These are phyloP conservation scores for Rhipidocladum racemiflorum DNA, from an alignment of 176 grass and related monocot species.

Conservation along the genomic window DNA sequence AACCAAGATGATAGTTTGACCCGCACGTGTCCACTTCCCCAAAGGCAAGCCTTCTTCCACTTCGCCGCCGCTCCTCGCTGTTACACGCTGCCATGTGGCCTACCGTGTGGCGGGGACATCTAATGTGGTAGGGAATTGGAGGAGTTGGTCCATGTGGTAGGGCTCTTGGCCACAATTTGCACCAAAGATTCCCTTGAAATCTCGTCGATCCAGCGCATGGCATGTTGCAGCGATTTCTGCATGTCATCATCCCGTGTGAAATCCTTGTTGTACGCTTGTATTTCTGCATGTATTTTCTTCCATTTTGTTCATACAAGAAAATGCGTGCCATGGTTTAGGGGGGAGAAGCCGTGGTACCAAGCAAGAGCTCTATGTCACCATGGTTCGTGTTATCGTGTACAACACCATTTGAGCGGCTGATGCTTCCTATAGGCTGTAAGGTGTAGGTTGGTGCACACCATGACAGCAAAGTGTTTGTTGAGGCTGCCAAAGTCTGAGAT, in stretches of 20 bases:
- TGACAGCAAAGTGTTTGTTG: background rate
- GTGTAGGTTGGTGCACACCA: background rate
- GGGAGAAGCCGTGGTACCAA: background rate
- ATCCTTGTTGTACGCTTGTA: background rate
- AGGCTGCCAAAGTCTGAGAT: background rate
- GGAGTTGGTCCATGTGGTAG: conserved; percentile 31
- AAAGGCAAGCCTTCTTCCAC: background rate
- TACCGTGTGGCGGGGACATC: conserved; percentile 3
- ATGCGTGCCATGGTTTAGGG: background rate
- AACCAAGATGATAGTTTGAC: too few species aligned
- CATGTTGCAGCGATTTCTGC: background rate
- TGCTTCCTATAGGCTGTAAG: background rate
- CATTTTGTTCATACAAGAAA: background rate
- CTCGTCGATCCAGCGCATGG: conserved; percentile 18
- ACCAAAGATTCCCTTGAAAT: conserved; percentile 32
- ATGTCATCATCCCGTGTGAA: background rate
- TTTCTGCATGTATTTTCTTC: background rate
- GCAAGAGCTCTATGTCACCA: too few species aligned
- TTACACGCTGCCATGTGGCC: background rate
- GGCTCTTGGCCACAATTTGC: conserved; percentile 19
- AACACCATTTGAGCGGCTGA: background rate
- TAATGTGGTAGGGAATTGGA: background rate
- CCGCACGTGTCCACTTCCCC: too few species aligned
- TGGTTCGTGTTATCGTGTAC: background rate
- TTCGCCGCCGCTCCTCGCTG: background rate